Evolutionary conservation across 306 rosid species (phyloP).

Genomic region (Acacia crassicarpa): DNA sequence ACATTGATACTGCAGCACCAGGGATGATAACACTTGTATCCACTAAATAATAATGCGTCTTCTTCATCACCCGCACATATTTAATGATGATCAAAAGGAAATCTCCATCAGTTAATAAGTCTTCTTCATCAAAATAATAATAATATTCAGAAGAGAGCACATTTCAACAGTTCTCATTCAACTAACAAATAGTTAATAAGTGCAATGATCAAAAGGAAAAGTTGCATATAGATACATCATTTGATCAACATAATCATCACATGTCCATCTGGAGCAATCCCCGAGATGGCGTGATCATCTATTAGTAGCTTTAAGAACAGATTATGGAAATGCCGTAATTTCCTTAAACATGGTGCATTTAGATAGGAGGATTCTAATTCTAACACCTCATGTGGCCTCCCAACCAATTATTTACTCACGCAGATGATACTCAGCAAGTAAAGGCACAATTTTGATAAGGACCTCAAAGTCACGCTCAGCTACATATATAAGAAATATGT

Average conservation of each 20-base stretch:
- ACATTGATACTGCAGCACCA: constrained; percentile 92
- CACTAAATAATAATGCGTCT: constrained; percentile 90
- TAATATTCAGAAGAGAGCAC: neutral
- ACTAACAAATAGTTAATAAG: constrained; percentile 13
- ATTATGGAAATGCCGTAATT: constrained; percentile 4
- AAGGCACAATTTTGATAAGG: constrained; percentile 15
- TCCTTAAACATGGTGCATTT: neutral
- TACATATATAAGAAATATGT: no score
- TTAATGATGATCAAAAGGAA: constrained; percentile 20
- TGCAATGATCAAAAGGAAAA: neutral
- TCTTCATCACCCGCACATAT: constrained; percentile 82
- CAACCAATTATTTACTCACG: constrained; percentile 2
- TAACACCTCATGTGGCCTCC: neutral
- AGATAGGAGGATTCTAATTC: neutral
- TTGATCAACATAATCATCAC: neutral
- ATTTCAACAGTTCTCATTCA: constrained; percentile 20
- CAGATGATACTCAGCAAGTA: constrained; percentile 9
- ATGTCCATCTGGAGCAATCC: constrained; percentile 11
- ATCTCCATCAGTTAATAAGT: no score
- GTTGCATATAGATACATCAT: constrained; percentile 1
- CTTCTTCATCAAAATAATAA: no score
- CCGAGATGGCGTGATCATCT: neutral
- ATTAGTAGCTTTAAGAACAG: neutral
- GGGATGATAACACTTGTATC: constrained; percentile 71
- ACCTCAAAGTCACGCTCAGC: constrained; percentile 94